Conservation (phyloP, 768 basidiomycete species). For the Peribolospora kevripleyi region DNA sequence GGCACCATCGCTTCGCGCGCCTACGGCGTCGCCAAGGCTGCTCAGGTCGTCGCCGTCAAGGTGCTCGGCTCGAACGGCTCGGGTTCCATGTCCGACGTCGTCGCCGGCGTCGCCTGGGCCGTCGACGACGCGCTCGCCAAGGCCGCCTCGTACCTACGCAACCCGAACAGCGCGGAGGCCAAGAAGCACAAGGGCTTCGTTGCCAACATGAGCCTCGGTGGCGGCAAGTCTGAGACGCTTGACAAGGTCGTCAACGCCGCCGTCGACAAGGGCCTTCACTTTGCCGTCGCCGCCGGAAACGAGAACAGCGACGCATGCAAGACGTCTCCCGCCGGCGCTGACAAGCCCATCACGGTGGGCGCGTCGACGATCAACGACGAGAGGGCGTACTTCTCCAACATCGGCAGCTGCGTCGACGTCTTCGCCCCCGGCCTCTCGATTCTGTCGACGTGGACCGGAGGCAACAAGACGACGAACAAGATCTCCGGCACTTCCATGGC, state of each 20-base stretch:
- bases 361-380: constrained; percentile 31
- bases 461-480: constrained; percentile 35
- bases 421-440: constrained; percentile 49
- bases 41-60: constrained; percentile 71
- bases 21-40: constrained; percentile 90
- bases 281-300: constrained; percentile 83
- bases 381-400: constrained; percentile 43
- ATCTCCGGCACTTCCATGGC: constrained; percentile 90
- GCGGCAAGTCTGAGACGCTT: constrained; percentile 65
- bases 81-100: constrained; percentile 83
- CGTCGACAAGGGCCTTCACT: constrained; percentile 64
- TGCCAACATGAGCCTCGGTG: constrained; percentile 92
- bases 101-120: constrained; percentile 69
- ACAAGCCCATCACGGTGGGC: constrained; percentile 80
- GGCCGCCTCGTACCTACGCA: constrained; percentile 11
- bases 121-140: constrained; percentile 30
- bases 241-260: constrained; percentile 68
- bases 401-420: constrained; percentile 68
- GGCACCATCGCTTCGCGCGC: constrained; percentile 67
- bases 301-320: constrained; percentile 51
- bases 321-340: constrained; percentile 74
- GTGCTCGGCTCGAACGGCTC: constrained; percentile 73
- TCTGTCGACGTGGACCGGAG: constrained; percentile 52
- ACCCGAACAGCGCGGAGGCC: constrained; percentile 24
- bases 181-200: constrained; percentile 79